Conservation (phyloP, 805 yeast species). For the Pichia heedii region DNA sequence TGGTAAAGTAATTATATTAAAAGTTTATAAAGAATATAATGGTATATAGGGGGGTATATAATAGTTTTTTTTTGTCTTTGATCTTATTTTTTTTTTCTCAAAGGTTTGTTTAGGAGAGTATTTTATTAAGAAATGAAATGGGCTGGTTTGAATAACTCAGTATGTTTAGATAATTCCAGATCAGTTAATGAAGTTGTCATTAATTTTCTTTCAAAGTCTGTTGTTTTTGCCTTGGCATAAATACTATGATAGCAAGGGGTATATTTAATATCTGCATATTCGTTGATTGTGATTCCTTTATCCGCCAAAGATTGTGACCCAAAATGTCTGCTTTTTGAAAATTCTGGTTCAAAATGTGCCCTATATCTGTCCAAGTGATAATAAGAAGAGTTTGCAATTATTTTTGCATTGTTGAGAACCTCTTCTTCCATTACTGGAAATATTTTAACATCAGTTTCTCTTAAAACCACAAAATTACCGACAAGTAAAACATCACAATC, state of each 20-base stretch:
- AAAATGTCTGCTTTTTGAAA: neutral
- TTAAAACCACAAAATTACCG: neutral
- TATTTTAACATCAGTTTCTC: neutral
- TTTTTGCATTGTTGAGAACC: neutral
- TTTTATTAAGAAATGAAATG: neutral
- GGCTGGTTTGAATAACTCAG: neutral
- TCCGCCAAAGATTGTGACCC: neutral
- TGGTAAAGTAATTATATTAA: neutral
- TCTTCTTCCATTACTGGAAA: neutral
- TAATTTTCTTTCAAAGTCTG: neutral
- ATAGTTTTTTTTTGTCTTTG: no score
- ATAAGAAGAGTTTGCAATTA: neutral
- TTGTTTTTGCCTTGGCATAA: neutral
- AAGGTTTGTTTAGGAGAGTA: no score
- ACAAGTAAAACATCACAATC: conserved; percentile 5
- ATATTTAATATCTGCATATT: neutral
- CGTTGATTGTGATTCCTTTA: neutral
- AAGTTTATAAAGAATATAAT: no score
- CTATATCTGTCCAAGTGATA: neutral
- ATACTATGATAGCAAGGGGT: neutral
- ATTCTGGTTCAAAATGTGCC: neutral
- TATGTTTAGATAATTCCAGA: neutral
- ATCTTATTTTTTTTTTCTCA: no score
- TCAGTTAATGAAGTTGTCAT: neutral
- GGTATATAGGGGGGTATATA: no score